Conservation (phyloP, 192 early-diverging fungal genomes). For the Entomortierella parvispora region DNA sequence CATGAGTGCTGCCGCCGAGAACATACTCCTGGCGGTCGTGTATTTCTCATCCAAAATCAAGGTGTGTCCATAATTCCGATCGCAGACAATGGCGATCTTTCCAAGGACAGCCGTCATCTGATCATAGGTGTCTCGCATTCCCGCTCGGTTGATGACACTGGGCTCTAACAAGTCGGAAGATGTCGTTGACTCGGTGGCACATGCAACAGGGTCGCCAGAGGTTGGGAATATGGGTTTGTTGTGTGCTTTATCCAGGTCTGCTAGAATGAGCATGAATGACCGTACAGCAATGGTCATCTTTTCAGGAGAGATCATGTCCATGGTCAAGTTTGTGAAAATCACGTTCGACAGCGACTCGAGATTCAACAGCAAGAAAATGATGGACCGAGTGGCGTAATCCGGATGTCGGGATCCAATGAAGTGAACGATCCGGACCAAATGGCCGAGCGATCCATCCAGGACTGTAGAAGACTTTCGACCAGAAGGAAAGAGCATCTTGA, state of each 20-base stretch:
- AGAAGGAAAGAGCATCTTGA: conserved; percentile 73
- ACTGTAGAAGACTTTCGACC: conserved; percentile 66
- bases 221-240: conserved; percentile 59
- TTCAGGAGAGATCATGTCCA: conserved; percentile 71
- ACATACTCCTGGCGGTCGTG: conserved; percentile 43
- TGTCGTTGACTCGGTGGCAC: conserved; percentile 33
- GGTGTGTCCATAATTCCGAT: conserved; percentile 62
- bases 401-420: conserved; percentile 66
- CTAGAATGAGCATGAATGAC: conserved; percentile 77
- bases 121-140: conserved; percentile 75
- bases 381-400: conserved; percentile 75
- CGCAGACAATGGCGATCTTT: conserved; percentile 67
- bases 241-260: conserved; percentile 70
- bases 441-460: conserved; percentile 70
- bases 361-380: conserved; percentile 73
- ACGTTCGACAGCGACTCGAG: conserved; percentile 59
- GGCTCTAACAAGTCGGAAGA: conserved; percentile 61
- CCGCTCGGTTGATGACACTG: conserved; percentile 61
- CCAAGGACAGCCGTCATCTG: conserved; percentile 72
- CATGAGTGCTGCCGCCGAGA: conserved; percentile 46
- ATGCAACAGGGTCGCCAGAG: conserved; percentile 51
- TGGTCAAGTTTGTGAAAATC: conserved; percentile 47
- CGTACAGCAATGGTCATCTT: conserved; percentile 79
- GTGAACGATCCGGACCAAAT: conserved; percentile 78
- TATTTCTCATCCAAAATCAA: conserved; percentile 64